Evolutionary conservation across 2,329 filamentous ascomycete species (phyloP), one percentile per base, ranked within the genome.

Genomic region (Ceratocystis alfenasii): DNA sequence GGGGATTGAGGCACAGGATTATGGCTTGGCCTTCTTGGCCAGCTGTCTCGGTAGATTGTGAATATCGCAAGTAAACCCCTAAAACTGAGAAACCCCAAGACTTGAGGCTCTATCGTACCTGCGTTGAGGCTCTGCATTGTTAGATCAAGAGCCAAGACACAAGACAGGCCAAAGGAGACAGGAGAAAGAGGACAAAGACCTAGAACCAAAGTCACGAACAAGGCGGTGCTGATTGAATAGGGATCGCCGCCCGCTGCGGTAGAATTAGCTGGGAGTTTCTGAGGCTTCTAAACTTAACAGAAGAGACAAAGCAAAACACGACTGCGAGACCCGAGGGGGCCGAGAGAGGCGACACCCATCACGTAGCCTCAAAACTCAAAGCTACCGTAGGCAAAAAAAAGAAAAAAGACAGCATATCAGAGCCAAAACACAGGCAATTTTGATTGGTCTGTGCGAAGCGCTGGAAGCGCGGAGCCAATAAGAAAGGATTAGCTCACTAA

Each of bases 11-110:
- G 53, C 53, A 59, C 28, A 59, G 53, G 1, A 59, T 30, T 57
- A 57, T 53, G 48, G 48, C 48, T 53, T 53, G 48, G 48, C 48
- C 48, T 53, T 53, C 48, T 53, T 53, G 48, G 53, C 53, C 17
- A 30, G 10, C 12, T 17, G 53, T 59, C 25, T 33, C 6, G 15
- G 53, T 36, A 59, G 6, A 59, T 59, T 59, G 17, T 33, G 25
- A 59, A 59, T 17, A 30, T 59, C 28, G 17, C 33, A 8, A 57
- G 17, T 15, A 57, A 57, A 3, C 33, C 33, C 33, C 7, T 36
- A 36, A 36, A 36, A 36, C 33, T 10, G 20, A 53, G n/a, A 4
- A 17, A 59, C n/a, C 17, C 53, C 53, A 59, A 59, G 53, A 59
- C 53, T 33, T 59, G 53, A 59, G 53, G 53, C 53, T 53, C 48